phyloP scores from a whole-genome alignment of 352 stramenopile genomes.

The Globisporangium heterothallicum region DNA sequence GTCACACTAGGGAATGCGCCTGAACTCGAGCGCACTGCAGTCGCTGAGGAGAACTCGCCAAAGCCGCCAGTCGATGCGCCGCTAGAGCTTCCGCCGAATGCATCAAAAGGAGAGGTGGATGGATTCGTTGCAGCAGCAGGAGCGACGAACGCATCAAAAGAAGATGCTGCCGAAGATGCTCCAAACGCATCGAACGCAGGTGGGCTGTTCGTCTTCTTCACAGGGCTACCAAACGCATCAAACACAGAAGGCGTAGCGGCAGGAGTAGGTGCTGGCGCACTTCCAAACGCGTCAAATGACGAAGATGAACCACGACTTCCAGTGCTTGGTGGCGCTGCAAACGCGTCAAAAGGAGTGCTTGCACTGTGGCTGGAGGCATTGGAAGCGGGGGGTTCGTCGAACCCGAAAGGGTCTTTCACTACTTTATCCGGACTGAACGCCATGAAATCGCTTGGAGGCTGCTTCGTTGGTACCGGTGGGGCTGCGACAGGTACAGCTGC shows the following conservation, averaged over 20 bases:
- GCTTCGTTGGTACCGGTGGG: constrained; percentile 8
- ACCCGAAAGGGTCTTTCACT: constrained; percentile 47
- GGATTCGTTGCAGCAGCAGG: constrained; percentile 6
- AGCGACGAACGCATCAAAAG: constrained; percentile 32
- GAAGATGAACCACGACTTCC: not conserved
- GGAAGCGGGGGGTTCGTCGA: constrained; percentile 31
- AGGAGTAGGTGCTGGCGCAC: not conserved
- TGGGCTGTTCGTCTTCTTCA: not conserved
- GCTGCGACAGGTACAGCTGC: constrained; percentile 7
- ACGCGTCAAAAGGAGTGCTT: constrained; percentile 19
- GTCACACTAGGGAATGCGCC: constrained; percentile 7
- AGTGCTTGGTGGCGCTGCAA: constrained; percentile 17
- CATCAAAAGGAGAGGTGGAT: constrained; percentile 21
- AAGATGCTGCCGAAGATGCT: constrained; percentile 1
- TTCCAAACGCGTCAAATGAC: constrained; percentile 8
- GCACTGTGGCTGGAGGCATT: constrained; percentile 10
- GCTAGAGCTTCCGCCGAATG: constrained; percentile 24
- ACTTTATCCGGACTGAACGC: constrained; percentile 43
- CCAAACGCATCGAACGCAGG: constrained; percentile 32
- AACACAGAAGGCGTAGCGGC: constrained; percentile 14
- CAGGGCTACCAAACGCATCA: constrained; percentile 19
- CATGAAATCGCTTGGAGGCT: constrained; percentile 55
- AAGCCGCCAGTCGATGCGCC: constrained; percentile 16
- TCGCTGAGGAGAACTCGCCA: constrained; percentile 24
- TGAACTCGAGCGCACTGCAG: constrained; percentile 24